Evolutionary conservation across 1,284 basidiomycete genomes (phyloP), one percentile per base, ranked within the genome.

Genomic region (Anthracocystis setariae): DNA sequence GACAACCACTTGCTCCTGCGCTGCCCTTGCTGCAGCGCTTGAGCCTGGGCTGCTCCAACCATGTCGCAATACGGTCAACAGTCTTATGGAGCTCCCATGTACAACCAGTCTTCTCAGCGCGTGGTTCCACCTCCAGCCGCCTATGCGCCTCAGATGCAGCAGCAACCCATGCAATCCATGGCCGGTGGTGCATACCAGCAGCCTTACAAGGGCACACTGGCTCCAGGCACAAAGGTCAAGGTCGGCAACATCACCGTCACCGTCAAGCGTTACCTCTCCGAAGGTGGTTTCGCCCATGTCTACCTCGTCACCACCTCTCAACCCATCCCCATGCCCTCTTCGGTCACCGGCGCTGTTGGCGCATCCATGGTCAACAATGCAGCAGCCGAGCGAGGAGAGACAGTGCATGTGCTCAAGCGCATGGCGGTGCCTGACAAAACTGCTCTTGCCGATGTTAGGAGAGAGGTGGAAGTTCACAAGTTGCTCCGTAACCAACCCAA

Each of bases 231-330:
- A 82, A 88, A 90, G 52, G 93, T 98, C 74, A 86, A 89, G 20
- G 92, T 98, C 47, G 96, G 95, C 82, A 91, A 92, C 78, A 90
- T 92, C 84, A 89, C 87, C 32, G 94, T 98, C 58, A 90, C 91
- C 74, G 91, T 91, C 50, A 90, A 92, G 76, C 86, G 90, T 78
- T 98, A 96, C 86, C 88, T 99, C 49, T 92, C 90, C 51, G 94
- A 98, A 89, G 93, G 94, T 84, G 96, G 96, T 17, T 99, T 98
- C 83, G 95, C 96, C 1, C 92, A 97, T 85, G 95, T 99, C 47
- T 99, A 99, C 85, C 90, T 98, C 61, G 94, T 96, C 55, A 88
- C 89, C 56, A 94, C 94, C 7, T 87, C 91, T 4, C 86, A 88
- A 50, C 92, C 94, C 2, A 91, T 98, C 46, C 79, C 79, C 2